phyloP scores from a whole-genome alignment of 1,139 yeast species.

The Komagataea norvegica region DNA sequence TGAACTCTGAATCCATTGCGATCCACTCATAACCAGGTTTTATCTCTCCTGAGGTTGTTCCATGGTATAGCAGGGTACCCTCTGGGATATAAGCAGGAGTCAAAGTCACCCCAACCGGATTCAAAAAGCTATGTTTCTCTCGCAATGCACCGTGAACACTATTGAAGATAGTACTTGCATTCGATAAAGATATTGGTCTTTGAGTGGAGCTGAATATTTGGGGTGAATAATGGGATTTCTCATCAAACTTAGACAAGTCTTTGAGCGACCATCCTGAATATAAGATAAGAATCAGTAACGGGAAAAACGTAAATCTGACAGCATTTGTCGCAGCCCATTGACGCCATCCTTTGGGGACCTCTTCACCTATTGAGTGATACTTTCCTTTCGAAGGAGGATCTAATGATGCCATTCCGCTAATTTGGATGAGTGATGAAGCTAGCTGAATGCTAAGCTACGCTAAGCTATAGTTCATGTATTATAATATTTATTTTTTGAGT shows the following conservation, averaged over 20 bases:
- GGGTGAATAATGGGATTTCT: too few relatives aligned
- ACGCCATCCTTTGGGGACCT: too few relatives aligned
- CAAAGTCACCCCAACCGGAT: conserved; percentile 51
- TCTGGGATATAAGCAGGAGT: conserved; percentile 53
- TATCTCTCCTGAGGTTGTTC: conserved; percentile 33
- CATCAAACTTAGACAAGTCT: too few relatives aligned
- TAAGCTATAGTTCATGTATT: too few relatives aligned
- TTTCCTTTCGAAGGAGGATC: too few relatives aligned
- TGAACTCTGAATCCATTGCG: conserved; percentile 55
- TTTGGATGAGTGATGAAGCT: background rate
- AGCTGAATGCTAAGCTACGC: background rate
- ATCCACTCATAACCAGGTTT: conserved; percentile 51
- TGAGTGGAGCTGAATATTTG: background rate
- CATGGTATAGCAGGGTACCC: conserved; percentile 50
- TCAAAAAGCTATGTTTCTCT: conserved; percentile 43
- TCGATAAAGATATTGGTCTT: conserved; percentile 36
- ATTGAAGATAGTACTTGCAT: conserved; percentile 51
- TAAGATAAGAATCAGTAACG: too few relatives aligned
- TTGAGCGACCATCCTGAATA: too few relatives aligned
- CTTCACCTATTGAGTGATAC: too few relatives aligned
- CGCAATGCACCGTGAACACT: conserved; percentile 46
- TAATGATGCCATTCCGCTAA: too few relatives aligned
- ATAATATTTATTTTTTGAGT: too few relatives aligned
- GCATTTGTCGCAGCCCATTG: too few relatives aligned
- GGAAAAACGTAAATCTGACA: too few relatives aligned